phyloP scores from a whole-genome alignment of 257 asterid species.

The Avicennia marina region DNA sequence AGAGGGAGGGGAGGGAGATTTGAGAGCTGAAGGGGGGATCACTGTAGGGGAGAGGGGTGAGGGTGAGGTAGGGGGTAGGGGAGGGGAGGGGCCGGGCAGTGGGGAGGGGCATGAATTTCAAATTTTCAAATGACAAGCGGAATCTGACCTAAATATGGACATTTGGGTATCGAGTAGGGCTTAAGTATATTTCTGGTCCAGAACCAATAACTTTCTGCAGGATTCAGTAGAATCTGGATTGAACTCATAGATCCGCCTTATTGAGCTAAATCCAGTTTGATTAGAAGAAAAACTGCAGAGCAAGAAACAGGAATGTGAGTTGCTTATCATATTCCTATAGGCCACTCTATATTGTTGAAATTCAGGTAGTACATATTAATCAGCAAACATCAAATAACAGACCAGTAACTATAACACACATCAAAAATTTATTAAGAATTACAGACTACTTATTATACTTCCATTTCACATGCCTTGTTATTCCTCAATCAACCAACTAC shows the following conservation, averaged over 20 bases:
- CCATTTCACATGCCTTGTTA: background rate
- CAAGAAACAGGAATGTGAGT: constrained; percentile 17
- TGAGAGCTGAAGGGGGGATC: background rate
- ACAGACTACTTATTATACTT: too few relatives aligned
- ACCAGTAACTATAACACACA: background rate
- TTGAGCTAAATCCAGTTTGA: constrained; percentile 31
- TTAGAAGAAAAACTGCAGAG: constrained; percentile 22
- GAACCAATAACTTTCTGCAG: constrained; percentile 35
- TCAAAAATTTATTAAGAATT: too few relatives aligned
- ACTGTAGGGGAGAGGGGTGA: background rate
- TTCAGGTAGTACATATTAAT: background rate
- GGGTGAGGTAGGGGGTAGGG: background rate
- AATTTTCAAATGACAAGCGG: background rate
- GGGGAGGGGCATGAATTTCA: background rate
- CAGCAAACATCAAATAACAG: background rate
- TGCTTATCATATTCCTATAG: background rate
- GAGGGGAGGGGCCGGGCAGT: constrained; percentile 4
- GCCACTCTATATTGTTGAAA: background rate
- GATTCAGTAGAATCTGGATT: constrained; percentile 29
- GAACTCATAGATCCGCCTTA: constrained; percentile 36
- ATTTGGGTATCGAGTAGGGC: constrained; percentile 22
- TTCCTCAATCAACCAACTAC: too few relatives aligned
- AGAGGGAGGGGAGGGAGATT: background rate
- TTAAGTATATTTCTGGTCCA: constrained; percentile 23
- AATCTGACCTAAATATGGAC: constrained; percentile 37